Evolutionary conservation across 768 basidiomycete species (phyloP).

Genomic region (Leccinum variicolor): DNA sequence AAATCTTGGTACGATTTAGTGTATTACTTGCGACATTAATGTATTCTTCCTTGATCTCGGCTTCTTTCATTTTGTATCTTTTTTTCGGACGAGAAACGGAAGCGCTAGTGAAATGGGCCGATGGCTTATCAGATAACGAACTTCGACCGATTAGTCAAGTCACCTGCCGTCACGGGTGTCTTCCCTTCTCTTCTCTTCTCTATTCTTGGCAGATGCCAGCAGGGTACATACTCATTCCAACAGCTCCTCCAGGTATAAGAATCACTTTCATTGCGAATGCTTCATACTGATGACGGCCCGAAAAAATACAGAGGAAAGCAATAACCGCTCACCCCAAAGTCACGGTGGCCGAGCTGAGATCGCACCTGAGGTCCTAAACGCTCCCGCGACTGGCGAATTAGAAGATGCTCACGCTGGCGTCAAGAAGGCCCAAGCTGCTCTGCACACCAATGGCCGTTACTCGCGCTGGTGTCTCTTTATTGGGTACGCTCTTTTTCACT

Average conservation of each 20-base stretch:
- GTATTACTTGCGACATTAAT: background rate
- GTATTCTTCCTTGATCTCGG: background rate
- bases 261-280: accelerated
- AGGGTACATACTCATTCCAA: slow-evolving; percentile 17
- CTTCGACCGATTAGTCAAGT: background rate
- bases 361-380: background rate
- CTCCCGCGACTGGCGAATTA: slow-evolving; percentile 1
- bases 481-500: slow-evolving; percentile 37
- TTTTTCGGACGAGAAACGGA: background rate
- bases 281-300: slow-evolving; percentile 1
- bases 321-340: background rate
- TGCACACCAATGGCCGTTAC: slow-evolving; percentile 49
- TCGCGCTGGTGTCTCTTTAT: slow-evolving; percentile 60
- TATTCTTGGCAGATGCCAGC: slow-evolving; percentile 13
- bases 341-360: background rate
- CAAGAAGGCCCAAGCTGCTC: slow-evolving; percentile 46
- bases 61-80: background rate
- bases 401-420: slow-evolving; percentile 40
- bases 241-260: slow-evolving; percentile 12
- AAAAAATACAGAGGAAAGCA: slow-evolving; percentile 2
- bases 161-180: background rate
- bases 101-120: background rate
- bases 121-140: slow-evolving; percentile 13
- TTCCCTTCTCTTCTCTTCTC: background rate
- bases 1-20: background rate